A percentile compares a stretch with the other conserved stretches of the same genome.
phyloP scores from a whole-genome alignment of 1,139 yeast genomes.

The Yamadazyma pseudoaaseri region DNA sequence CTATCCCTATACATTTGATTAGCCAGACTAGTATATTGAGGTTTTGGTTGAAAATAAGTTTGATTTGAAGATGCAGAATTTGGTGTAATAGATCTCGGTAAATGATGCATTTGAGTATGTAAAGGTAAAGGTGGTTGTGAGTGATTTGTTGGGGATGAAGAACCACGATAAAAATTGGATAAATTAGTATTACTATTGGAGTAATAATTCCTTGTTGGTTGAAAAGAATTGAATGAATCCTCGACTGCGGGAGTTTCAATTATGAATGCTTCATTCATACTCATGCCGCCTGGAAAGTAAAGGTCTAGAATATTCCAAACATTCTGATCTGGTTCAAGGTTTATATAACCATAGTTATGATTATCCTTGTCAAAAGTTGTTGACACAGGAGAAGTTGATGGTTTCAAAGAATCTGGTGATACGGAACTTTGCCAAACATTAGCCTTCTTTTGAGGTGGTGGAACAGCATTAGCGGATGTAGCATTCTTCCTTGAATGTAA shows the following conservation, averaged over 20 bases:
- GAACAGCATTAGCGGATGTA: constrained; percentile 2
- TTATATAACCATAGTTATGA: constrained; percentile 15
- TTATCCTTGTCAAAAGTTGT: constrained; percentile 7
- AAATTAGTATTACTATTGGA: constrained; percentile 6
- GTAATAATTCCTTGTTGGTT: constrained; percentile 5
- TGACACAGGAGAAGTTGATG: constrained; percentile 14
- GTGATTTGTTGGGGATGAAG: constrained; percentile 8
- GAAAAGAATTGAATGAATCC: constrained; percentile 4
- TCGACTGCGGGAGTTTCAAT: constrained; percentile 41
- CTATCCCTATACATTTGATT: constrained; percentile 22
- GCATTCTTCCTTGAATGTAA: constrained; percentile 16
- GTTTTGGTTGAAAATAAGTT: constrained; percentile 26
- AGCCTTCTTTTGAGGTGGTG: constrained; percentile 15
- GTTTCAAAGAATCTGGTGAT: constrained; percentile 13
- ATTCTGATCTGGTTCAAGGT: constrained; percentile 64
- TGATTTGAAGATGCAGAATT: constrained; percentile 14
- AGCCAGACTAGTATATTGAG: constrained; percentile 19
- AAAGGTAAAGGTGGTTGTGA: constrained; percentile 8
- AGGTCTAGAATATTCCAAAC: constrained; percentile 61
- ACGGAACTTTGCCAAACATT: constrained; percentile 12
- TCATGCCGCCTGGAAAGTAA: constrained; percentile 68
- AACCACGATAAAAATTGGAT: constrained; percentile 6
- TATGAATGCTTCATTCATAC: constrained; percentile 63
- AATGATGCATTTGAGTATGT: constrained; percentile 9
- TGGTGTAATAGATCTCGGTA: constrained; percentile 16